These are phyloP conservation scores for Antitrichia curtipendula DNA, from an alignment of 225 moss, liverwort and hornwort species.

Conservation along the genomic window DNA sequence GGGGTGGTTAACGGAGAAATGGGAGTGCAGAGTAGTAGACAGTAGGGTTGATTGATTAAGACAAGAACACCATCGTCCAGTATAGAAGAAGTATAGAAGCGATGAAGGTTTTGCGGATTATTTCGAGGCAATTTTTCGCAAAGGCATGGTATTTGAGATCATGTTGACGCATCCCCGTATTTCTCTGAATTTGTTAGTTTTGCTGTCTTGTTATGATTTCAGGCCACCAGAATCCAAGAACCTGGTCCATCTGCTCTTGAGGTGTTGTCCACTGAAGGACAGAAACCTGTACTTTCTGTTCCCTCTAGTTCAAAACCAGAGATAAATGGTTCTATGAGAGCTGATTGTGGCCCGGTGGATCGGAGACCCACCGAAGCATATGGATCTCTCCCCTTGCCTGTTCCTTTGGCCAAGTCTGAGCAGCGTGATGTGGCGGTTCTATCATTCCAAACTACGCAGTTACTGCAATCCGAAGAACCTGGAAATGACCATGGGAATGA, in stretches of 20 bases:
- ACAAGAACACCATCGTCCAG: not conserved
- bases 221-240: conserved; percentile 10
- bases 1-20: not conserved
- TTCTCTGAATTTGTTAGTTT: not conserved
- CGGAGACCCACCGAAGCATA: not conserved
- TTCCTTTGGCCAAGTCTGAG: conserved; percentile 10
- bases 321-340: not conserved
- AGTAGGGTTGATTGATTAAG: not conserved
- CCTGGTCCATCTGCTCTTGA: not conserved
- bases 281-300: not conserved
- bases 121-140: not conserved
- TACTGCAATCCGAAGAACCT: not conserved
- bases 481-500: conserved; percentile 1
- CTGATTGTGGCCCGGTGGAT: not conserved
- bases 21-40: not conserved
- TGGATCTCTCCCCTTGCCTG: not conserved
- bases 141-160: not conserved
- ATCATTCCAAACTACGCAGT: not conserved
- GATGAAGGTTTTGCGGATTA: not conserved
- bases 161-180: not conserved
- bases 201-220: conserved; percentile 5
- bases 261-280: not conserved
- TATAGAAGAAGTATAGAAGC: not conserved
- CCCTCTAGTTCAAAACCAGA: not conserved
- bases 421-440: not conserved